phyloP scores from a whole-genome alignment of 148 eudicot genomes.

The Dianthus caryophyllus region DNA sequence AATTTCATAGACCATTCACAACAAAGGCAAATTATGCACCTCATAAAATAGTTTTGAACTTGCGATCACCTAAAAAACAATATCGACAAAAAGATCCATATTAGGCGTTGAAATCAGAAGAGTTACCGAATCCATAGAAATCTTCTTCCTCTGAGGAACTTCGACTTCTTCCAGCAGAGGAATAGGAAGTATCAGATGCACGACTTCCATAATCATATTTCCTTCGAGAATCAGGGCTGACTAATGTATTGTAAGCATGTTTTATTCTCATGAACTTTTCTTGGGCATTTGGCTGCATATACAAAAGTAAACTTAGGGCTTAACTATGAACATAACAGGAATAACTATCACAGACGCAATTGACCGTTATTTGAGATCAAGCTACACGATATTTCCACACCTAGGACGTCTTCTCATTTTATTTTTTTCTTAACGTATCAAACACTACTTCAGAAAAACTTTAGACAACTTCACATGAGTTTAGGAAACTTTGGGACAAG shows the following conservation, averaged over 20 bases:
- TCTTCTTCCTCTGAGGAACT: conserved; percentile 67
- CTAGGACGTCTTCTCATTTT: no score
- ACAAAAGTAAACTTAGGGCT: conserved; percentile 11
- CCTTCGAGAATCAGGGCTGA: conserved; percentile 63
- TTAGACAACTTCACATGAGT: no score
- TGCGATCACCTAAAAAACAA: not conserved
- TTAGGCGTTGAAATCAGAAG: not conserved
- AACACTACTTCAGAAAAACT: no score
- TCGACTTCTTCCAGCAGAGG: conserved; percentile 50
- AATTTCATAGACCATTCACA: not conserved
- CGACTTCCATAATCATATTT: conserved; percentile 48
- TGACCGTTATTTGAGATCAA: not conserved
- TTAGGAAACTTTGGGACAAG: no score
- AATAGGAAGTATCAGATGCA: conserved; percentile 50
- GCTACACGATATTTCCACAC: not conserved
- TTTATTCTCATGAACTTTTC: conserved; percentile 97
- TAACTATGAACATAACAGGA: not conserved
- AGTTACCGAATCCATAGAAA: conserved; percentile 88
- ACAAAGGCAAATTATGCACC: not conserved
- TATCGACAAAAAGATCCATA: not conserved
- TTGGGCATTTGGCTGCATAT: conserved; percentile 69
- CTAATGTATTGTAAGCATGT: conserved; percentile 85
- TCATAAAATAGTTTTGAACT: not conserved
- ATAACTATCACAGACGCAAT: not conserved
- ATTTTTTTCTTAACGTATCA: no score